Conservation (phyloP, 768 basidiomycete genomes). For the Rhizopogon sp. region DNA sequence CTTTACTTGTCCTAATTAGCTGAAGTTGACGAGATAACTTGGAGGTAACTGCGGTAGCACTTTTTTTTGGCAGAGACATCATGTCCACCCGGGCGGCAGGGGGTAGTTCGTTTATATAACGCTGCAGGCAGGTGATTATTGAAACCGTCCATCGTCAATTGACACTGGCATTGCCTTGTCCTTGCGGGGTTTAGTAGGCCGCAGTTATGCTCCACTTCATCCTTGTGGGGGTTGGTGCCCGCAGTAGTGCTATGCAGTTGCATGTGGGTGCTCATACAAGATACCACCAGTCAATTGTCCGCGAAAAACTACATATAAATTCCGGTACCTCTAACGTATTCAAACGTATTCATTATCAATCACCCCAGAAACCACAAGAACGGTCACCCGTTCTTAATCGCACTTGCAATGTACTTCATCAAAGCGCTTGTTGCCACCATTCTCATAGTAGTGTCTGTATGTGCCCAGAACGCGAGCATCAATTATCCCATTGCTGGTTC, state of each 20-base stretch:
- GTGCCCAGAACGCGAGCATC: conserved; percentile 1
- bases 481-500: conserved; percentile 15
- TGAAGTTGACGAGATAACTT: too few species aligned
- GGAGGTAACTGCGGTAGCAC: too few species aligned
- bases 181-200: too few species aligned
- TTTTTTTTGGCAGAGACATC: too few species aligned
- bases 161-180: too few species aligned
- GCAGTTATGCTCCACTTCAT: neutral
- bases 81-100: too few species aligned
- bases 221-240: neutral
- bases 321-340: neutral
- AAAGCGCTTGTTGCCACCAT: neutral
- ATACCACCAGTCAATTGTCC: neutral
- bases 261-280: neutral
- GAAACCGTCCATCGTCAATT: neutral
- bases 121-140: neutral
- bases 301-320: neutral
- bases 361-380: neutral
- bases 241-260: neutral
- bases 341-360: neutral
- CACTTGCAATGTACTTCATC: neutral
- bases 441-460: neutral
- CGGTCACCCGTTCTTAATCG: neutral
- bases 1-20: too few species aligned
- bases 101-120: neutral